Conservation (phyloP, 495 filamentous ascomycete species). For the Daldinia loculata region DNA sequence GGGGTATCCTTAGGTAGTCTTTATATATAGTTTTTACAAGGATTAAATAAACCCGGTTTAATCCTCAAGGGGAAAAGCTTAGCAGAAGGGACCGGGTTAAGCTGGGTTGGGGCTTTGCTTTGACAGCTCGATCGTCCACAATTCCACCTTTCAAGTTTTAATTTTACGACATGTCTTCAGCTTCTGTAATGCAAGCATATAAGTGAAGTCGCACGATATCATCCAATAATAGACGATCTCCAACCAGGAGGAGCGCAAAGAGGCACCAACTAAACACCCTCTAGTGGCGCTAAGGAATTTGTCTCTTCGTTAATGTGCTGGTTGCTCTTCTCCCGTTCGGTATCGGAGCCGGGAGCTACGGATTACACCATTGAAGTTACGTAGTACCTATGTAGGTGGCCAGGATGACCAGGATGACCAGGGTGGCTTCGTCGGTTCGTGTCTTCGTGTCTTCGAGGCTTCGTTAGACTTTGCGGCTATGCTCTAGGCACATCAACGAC, state of each 20-base stretch:
- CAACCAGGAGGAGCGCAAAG: not conserved
- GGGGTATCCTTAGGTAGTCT: slow-evolving; percentile 1
- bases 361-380: not conserved
- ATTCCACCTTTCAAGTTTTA: not conserved
- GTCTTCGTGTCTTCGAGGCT: not conserved
- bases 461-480: slow-evolving; percentile 40
- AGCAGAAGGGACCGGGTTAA: not conserved
- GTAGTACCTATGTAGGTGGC: not conserved
- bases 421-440: not conserved
- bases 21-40: slow-evolving; percentile 3
- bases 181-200: not conserved
- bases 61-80: not conserved
- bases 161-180: not conserved
- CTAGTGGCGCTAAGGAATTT: no score
- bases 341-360: not conserved
- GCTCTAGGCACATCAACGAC: slow-evolving; percentile 15
- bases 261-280: not conserved
- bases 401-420: not conserved
- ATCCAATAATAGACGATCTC: not conserved
- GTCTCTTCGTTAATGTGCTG: slow-evolving; percentile 1
- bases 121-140: slow-evolving; percentile 4
- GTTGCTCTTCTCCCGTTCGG: not conserved
- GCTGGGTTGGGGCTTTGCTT: not conserved
- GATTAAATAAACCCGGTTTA: not conserved
- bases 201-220: not conserved